Conservation (phyloP, 768 basidiomycete species). For the Clathrus columnatus region DNA sequence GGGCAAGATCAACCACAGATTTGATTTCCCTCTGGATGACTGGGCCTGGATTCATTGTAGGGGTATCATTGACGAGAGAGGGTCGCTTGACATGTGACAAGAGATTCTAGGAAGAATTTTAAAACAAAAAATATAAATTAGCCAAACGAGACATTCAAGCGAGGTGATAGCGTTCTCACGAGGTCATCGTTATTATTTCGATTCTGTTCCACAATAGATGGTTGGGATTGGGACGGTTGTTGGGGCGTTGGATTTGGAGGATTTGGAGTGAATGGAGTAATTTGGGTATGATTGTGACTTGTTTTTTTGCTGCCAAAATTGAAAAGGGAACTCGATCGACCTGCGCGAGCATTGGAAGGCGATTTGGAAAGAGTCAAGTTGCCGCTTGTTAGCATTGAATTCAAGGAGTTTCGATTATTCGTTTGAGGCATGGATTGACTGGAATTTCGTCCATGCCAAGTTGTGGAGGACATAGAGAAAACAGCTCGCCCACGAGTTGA, state of each 20-base stretch:
- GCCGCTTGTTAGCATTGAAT: background rate
- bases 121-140: background rate
- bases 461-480: background rate
- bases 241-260: background rate
- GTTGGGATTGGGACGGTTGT: too few relatives aligned
- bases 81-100: slow-evolving; percentile 6
- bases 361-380: background rate
- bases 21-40: slow-evolving; percentile 73
- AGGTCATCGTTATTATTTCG: background rate
- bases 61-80: slow-evolving; percentile 1
- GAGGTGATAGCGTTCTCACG: too few relatives aligned
- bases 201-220: background rate
- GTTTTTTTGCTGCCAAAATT: background rate
- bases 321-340: background rate
- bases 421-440: background rate
- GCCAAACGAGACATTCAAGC: too few relatives aligned
- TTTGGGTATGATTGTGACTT: background rate
- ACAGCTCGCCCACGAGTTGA: background rate
- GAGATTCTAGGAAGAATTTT: too few relatives aligned
- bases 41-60: background rate
- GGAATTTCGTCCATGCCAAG: background rate
- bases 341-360: background rate
- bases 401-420: too few relatives aligned
- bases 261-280: background rate
- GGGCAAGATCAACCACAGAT: slow-evolving; percentile 64